Evolutionary conservation across 768 basidiomycete species (phyloP).

Genomic region (Termitomyces sp.): DNA sequence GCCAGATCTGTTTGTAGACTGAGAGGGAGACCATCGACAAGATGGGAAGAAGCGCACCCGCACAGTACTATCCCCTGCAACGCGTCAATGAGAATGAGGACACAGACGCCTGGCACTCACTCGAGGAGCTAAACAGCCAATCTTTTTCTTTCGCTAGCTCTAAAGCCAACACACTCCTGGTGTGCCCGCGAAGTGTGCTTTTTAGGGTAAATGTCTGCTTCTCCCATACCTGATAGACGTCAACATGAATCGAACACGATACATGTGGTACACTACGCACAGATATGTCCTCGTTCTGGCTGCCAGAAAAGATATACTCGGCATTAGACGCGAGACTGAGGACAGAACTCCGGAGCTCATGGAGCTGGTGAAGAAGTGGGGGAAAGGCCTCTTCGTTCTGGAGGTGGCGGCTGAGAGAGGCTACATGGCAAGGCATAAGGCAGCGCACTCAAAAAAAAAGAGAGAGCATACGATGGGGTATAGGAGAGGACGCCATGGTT

Average conservation of each 20-base stretch:
- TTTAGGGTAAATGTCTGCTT: conserved; percentile 64
- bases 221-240: conserved; percentile 71
- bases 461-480: conserved; percentile 19
- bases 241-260: not conserved
- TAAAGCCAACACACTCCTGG: conserved; percentile 77
- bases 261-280: conserved; percentile 32
- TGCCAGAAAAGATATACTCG: conserved; percentile 76
- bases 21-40: not conserved
- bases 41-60: conserved; percentile 46
- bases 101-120: conserved; percentile 32
- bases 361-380: conserved; percentile 61
- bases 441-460: not conserved
- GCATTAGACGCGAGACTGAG: conserved; percentile 72
- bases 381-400: conserved; percentile 39
- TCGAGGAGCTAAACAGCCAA: conserved; percentile 90
- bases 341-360: conserved; percentile 64
- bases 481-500: not conserved
- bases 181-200: conserved; percentile 72
- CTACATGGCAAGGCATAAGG: conserved; percentile 25
- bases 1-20: conserved; percentile 63
- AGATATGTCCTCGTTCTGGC: conserved; percentile 71
- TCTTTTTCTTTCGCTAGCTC: conserved; percentile 68
- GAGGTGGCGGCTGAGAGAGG: conserved; percentile 56
- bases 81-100: conserved; percentile 1
- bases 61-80: conserved; percentile 80